A percentile compares a stretch with the other conserved stretches of the same genome.
These are phyloP conservation scores for Euphorbia celastroides DNA, from an alignment of 441 rosid genomes.

Conservation along the genomic window DNA sequence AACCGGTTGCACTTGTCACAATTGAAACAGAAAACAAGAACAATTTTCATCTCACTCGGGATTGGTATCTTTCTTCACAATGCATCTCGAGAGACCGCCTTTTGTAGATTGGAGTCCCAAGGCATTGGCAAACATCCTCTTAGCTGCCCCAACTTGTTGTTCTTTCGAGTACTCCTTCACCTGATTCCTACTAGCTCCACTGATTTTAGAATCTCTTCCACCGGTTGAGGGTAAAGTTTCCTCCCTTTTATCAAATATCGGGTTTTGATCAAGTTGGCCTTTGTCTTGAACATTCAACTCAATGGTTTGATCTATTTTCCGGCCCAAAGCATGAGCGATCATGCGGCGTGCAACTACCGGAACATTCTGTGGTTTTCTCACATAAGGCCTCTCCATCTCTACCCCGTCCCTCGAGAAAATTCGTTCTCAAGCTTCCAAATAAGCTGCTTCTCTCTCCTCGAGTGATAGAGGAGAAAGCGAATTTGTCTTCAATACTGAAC, in stretches of 20 bases:
- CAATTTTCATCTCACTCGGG: conserved; percentile 5
- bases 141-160: conserved; percentile 57
- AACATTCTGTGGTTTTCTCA: conserved; percentile 37
- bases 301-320: conserved; percentile 24
- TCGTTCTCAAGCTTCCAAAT: conserved; percentile 58
- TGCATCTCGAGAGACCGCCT: conserved; percentile 27
- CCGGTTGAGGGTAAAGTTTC: conserved; percentile 3
- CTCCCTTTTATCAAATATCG: conserved; percentile 15
- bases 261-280: conserved; percentile 22
- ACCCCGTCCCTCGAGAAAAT: conserved; percentile 43
- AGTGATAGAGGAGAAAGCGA: conserved; percentile 30
- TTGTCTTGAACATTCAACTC: conserved; percentile 18
- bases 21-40: no score
- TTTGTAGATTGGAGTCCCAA: conserved; percentile 42
- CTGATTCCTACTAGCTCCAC: conserved; percentile 24
- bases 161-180: conserved; percentile 35
- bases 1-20: no score
- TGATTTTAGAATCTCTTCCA: background rate
- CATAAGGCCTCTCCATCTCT: conserved; percentile 32
- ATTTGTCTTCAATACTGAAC: conserved; percentile 31
- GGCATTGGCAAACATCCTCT: conserved; percentile 64
- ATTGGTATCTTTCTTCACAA: conserved; percentile 26
- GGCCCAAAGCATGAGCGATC: conserved; percentile 79
- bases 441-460: conserved; percentile 63
- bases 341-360: conserved; percentile 69